Evolutionary conservation across 2,329 filamentous ascomycete genomes (phyloP).

Genomic region (Curvularia sp.): DNA sequence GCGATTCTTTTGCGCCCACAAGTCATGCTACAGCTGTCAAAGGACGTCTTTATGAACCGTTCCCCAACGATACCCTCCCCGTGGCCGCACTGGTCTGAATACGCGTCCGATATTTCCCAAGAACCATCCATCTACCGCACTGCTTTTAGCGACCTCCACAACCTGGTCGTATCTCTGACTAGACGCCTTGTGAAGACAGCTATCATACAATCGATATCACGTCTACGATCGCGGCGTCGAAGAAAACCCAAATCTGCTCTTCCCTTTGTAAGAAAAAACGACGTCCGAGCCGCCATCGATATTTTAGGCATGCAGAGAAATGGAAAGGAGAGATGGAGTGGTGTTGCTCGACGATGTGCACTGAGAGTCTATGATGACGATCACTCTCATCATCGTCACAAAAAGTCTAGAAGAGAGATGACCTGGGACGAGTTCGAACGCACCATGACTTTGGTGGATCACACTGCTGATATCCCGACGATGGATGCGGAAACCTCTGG

Average conservation of each 20-base stretch:
- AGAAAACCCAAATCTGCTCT: conserved; percentile 37
- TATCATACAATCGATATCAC: conserved; percentile 73
- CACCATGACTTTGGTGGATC: conserved; percentile 21
- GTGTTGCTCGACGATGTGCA: conserved; percentile 60
- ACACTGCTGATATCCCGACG: conserved; percentile 37
- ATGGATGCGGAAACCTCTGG: conserved; percentile 38
- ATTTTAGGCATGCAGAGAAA: conserved; percentile 61
- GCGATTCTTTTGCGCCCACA: conserved; percentile 41
- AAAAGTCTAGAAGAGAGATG: conserved; percentile 48
- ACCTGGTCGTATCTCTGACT: conserved; percentile 71
- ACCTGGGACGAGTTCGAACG: conserved; percentile 54
- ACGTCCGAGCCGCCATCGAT: conserved; percentile 63
- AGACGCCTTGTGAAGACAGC: conserved; percentile 73
- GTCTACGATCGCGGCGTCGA: conserved; percentile 62
- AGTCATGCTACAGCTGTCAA: conserved; percentile 43
- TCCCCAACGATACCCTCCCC: conserved; percentile 36
- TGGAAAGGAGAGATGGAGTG: conserved; percentile 60
- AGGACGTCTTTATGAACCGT: conserved; percentile 49
- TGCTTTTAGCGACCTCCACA: conserved; percentile 77
- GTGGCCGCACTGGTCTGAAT: conserved; percentile 45
- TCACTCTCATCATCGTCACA: conserved; percentile 6
- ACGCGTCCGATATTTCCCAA: conserved; percentile 31
- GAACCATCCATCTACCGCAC: conserved; percentile 76
- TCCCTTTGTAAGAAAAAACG: conserved; percentile 53
- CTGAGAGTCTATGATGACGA: conserved; percentile 56